Percentiles rank a stretch among this genome's conserved stretches.
phyloP scores from a whole-genome alignment of 2,329 filamentous ascomycete species.

The Neurospora sp. region DNA sequence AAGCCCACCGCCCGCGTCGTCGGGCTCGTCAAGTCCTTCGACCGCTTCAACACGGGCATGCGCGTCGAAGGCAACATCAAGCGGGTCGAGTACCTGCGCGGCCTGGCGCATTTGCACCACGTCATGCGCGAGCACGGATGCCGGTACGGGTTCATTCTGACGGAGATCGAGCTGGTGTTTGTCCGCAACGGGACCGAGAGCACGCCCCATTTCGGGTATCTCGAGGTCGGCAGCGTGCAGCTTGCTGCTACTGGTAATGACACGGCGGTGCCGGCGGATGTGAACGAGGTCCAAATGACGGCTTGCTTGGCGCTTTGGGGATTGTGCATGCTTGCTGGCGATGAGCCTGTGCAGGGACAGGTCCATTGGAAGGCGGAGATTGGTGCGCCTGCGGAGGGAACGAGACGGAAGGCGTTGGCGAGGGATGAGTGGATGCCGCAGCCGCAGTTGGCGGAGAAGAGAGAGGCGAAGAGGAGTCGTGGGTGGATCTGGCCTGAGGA shows the following conservation, averaged over 20 bases:
- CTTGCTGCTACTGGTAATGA: constrained; percentile 31
- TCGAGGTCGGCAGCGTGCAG: constrained; percentile 61
- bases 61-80: constrained; percentile 74
- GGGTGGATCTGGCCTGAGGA: constrained; percentile 74
- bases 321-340: constrained; percentile 42
- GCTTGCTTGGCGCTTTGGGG: constrained; percentile 69
- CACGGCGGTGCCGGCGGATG: constrained; percentile 6
- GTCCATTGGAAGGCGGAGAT: constrained; percentile 60
- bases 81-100: constrained; percentile 80
- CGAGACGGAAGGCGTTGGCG: constrained; percentile 57
- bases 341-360: constrained; percentile 34
- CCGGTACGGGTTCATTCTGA: constrained; percentile 92
- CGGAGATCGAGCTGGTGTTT: constrained; percentile 87
- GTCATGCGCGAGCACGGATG: constrained; percentile 90
- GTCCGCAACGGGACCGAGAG: constrained; percentile 67
- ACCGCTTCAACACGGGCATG: constrained; percentile 94
- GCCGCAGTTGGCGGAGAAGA: constrained; percentile 64
- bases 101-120: constrained; percentile 75
- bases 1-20: constrained; percentile 36
- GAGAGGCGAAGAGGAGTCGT: constrained; percentile 60
- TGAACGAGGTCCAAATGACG: constrained; percentile 42
- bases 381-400: constrained; percentile 63
- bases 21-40: constrained; percentile 79
- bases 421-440: constrained; percentile 68
- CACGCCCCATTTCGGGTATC: constrained; percentile 76